Evolutionary conservation across 352 stramenopile genomes (phyloP).

Genomic region (Pythium coloratum): DNA sequence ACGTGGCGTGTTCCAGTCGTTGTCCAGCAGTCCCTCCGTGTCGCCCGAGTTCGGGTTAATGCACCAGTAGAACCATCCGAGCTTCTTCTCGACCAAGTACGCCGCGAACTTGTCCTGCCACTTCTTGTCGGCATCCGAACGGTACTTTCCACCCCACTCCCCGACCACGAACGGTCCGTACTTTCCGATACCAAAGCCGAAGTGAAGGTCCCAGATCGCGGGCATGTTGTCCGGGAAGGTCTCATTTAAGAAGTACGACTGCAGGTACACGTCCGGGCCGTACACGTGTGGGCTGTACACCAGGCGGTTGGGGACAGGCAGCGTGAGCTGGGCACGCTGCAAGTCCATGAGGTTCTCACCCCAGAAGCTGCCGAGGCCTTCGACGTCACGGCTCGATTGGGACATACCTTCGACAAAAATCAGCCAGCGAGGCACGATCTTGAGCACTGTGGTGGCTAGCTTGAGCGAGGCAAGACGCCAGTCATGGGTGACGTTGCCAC

Average conservation of each 20-base stretch:
- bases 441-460: constrained; percentile 28
- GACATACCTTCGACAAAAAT: constrained; percentile 60
- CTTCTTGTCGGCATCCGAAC: constrained; percentile 32
- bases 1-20: constrained; percentile 57
- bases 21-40: constrained; percentile 54
- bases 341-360: constrained; percentile 46
- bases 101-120: constrained; percentile 52
- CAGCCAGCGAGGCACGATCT: constrained; percentile 40
- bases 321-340: constrained; percentile 20
- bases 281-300: constrained; percentile 57
- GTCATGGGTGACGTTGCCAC: constrained; percentile 35
- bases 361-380: constrained; percentile 42
- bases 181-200: constrained; percentile 42
- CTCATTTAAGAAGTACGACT: constrained; percentile 44
- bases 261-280: constrained; percentile 36
- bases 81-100: constrained; percentile 33
- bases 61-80: constrained; percentile 62
- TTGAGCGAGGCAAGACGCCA: constrained; percentile 44
- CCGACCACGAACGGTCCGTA: constrained; percentile 48
- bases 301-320: constrained; percentile 41
- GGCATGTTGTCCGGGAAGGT: constrained; percentile 49
- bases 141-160: constrained; percentile 58
- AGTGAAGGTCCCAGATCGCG: constrained; percentile 53
- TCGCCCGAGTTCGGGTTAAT: constrained; percentile 69
- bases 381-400: constrained; percentile 27